These are phyloP conservation scores for Nitzschia palea DNA, from an alignment of 108 stramenopile genomes.

Conservation along the genomic window DNA sequence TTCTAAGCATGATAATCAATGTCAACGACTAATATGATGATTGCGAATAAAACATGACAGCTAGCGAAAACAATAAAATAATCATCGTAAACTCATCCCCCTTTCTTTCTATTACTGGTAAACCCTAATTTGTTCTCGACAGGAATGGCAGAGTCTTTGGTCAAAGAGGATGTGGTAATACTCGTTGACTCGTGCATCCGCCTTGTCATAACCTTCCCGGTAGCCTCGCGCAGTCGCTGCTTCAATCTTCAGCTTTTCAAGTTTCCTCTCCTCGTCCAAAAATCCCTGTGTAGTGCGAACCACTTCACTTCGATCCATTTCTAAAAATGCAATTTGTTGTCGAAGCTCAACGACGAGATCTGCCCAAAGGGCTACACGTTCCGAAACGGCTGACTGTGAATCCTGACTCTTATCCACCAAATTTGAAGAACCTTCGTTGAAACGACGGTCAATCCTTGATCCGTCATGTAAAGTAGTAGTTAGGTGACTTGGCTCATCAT, in stretches of 20 bases:
- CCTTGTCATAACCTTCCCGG: slow-evolving; percentile 21
- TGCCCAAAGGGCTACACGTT: slow-evolving; percentile 9
- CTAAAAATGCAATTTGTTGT: slow-evolving; percentile 22
- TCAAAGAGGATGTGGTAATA: neutral
- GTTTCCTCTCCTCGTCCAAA: slow-evolving; percentile 5
- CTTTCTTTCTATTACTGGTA: too few relatives aligned
- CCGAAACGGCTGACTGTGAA: too few relatives aligned
- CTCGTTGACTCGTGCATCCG: neutral
- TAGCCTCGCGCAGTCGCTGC: slow-evolving; percentile 22
- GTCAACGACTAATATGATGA: too few relatives aligned
- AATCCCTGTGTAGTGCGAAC: slow-evolving; percentile 18
- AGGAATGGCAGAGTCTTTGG: neutral
- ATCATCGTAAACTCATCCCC: too few relatives aligned
- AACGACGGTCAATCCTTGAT: too few relatives aligned
- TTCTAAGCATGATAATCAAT: too few relatives aligned
- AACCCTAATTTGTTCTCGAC: too few relatives aligned
- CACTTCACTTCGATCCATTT: slow-evolving; percentile 30
- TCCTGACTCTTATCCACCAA: too few relatives aligned
- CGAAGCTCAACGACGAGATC: slow-evolving; percentile 22
- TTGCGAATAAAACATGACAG: too few relatives aligned
- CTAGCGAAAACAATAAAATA: too few relatives aligned
- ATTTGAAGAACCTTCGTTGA: too few relatives aligned
- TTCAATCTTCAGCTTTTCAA: slow-evolving; percentile 8
- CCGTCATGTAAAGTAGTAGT: too few relatives aligned
- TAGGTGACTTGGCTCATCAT: neutral